Base-by-base conservation (phyloP, 2,329 filamentous ascomycete genomes). In the Stachybotrys chlorohalonatus region DNA sequence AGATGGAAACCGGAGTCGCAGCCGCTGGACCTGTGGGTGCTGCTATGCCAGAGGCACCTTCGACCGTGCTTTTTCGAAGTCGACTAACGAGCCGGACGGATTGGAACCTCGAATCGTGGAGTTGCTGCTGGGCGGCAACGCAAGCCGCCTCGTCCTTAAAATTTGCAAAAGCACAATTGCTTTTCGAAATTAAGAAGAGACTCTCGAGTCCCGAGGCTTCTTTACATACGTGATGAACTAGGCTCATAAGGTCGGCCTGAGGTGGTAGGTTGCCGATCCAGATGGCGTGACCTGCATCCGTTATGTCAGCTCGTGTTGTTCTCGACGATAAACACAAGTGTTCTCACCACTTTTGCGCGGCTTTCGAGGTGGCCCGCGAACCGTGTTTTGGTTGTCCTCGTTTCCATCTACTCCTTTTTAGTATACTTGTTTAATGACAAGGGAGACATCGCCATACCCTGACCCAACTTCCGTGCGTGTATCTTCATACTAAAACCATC, bases 141-240 rank as follows among this genome's bases (percentile, higher is more conserved):
- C 91, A 96, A 6, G 84, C 83, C 3, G 77, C 73, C 63, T 96
- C 91, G 52, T 90, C 87, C 58, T 86, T 89, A 68, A 95, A 97
- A 66, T 97, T 97, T 60, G 95, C 90, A 73, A 97, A 97, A 0
- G 92, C 93, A 65, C 93, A 97, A 66, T 96, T 96, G 68, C 92
- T 96, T 69, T 96, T 96, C 0, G 92, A 93, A 47, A 97, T 97
- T 42, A 97, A 75, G 61, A 97, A 96, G 0, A 97, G 75, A 50
- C 91, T 96, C 67, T 96, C 89, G 24, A 97, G 83, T 1, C 91
- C 82, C 0, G 79, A 80, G 0, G 90, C 86, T 60, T 92, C 87
- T 58, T 83, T 84, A 57, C 89, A 95, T 55, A 96, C 94, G 67
- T 96, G 89, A 56, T 94, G 84, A 53, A 96, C 95, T n/a, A 97